These are phyloP conservation scores for Fomes fomentarius DNA, from an alignment of 1,284 basidiomycete genomes.

Conservation along the genomic window DNA sequence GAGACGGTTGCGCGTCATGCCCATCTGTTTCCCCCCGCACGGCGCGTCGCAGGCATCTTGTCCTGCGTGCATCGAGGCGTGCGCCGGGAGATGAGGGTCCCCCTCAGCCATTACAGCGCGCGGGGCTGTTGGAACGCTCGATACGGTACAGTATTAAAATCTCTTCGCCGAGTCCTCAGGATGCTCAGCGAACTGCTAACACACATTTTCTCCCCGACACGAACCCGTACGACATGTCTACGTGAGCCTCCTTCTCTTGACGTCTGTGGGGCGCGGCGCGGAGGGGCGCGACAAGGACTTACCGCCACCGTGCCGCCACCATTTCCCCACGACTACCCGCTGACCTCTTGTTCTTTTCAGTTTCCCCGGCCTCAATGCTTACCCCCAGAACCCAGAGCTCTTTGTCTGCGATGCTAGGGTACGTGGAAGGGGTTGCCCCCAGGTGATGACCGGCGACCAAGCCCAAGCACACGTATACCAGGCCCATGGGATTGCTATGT, in stretches of 20 bases:
- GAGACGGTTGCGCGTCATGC: conserved; percentile 4
- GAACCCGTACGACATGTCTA: neutral
- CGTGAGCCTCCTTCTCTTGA: neutral
- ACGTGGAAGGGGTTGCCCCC: neutral
- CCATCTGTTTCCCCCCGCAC: conserved; percentile 5
- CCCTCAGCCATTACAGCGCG: conserved; percentile 5
- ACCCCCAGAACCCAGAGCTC: neutral
- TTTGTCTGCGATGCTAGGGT: neutral
- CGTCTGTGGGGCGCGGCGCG: neutral
- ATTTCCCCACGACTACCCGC: too few species aligned
- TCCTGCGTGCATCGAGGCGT: conserved; percentile 17
- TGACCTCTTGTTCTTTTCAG: too few species aligned
- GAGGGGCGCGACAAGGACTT: neutral
- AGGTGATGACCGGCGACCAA: neutral
- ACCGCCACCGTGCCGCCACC: neutral
- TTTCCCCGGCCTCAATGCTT: neutral
- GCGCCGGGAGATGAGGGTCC: conserved; percentile 19
- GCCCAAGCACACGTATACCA: neutral
- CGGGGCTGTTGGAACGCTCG: conserved; percentile 13
- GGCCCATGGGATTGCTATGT: too few species aligned
- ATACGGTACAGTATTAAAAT: conserved; percentile 10
- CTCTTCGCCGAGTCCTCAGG: conserved; percentile 1
- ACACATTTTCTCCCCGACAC: conserved; percentile 5
- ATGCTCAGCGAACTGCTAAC: conserved; percentile 11
- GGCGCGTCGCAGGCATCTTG: conserved; percentile 8